A percentile compares a stretch with the other conserved stretches of the same genome.
Evolutionary conservation across 176 grass and related monocot genomes (phyloP).

Genomic region (Phoenix dactylifera): DNA sequence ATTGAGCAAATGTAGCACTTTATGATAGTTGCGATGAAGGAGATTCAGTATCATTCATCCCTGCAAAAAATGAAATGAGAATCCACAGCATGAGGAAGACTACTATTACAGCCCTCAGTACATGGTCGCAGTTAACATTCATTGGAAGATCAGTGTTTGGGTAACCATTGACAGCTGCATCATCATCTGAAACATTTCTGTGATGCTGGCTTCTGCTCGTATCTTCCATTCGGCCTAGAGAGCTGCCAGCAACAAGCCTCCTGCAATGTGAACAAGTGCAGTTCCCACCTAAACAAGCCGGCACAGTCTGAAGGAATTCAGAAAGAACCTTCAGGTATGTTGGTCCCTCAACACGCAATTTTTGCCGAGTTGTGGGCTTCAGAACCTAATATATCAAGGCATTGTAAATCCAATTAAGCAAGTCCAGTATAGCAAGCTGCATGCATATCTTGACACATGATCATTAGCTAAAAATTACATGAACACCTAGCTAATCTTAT

Average conservation of each 20-base stretch:
- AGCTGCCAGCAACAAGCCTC: conserved; percentile 26
- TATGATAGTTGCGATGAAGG: neutral
- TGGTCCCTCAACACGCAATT: conserved; percentile 73
- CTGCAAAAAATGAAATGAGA: conserved; percentile 53
- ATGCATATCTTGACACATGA: too few relatives aligned
- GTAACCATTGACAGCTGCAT: conserved; percentile 21
- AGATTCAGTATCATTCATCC: conserved; percentile 57
- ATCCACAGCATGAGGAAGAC: conserved; percentile 74
- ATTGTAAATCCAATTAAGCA: neutral
- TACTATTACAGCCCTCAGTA: conserved; percentile 58
- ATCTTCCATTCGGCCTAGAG: conserved; percentile 26
- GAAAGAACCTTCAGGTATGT: conserved; percentile 60
- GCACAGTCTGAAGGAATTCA: conserved; percentile 54
- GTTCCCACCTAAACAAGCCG: conserved; percentile 61
- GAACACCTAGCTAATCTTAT: too few relatives aligned
- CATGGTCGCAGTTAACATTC: conserved; percentile 46
- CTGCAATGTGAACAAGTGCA: conserved; percentile 63
- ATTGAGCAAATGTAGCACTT: neutral
- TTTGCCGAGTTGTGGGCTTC: conserved; percentile 73
- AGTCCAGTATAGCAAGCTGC: too few relatives aligned
- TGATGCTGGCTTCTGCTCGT: conserved; percentile 27
- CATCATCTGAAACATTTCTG: conserved; percentile 15
- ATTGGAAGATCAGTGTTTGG: conserved; percentile 30
- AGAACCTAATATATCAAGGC: conserved; percentile 36
- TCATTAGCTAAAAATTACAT: too few relatives aligned